Percentiles rank a stretch among this genome's conserved stretches.
These are phyloP conservation scores for Veloboletus limbatus DNA, from an alignment of 1,284 basidiomycete genomes.

Conservation along the genomic window DNA sequence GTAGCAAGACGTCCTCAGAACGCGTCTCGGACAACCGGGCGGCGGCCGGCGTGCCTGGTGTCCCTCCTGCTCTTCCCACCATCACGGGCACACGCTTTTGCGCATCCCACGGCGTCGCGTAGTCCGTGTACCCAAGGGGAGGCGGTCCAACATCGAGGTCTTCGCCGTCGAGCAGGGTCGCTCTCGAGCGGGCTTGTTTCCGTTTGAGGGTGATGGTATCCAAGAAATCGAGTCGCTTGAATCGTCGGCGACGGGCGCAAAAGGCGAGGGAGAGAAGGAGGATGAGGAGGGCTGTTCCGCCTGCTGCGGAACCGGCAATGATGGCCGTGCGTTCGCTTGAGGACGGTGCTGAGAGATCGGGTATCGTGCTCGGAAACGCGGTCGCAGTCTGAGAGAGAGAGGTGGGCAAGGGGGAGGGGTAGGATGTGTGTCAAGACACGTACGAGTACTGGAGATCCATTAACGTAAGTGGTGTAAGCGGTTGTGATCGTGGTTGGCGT, in stretches of 20 bases:
- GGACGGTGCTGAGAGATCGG: background rate
- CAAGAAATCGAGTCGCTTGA: constrained; percentile 42
- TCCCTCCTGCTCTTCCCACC: too few species aligned
- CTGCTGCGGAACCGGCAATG: constrained; percentile 47
- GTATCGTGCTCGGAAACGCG: constrained; percentile 19
- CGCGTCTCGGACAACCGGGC: constrained; percentile 37
- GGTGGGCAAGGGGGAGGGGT: background rate
- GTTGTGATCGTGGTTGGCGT: constrained; percentile 19
- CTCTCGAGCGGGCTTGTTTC: constrained; percentile 37
- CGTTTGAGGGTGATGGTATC: constrained; percentile 29
- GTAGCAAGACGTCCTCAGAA: constrained; percentile 54
- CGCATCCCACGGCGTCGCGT: constrained; percentile 28
- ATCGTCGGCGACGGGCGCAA: constrained; percentile 40
- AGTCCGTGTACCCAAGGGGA: constrained; percentile 10
- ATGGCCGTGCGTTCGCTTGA: constrained; percentile 36
- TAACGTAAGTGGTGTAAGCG: constrained; percentile 18
- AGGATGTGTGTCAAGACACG: background rate
- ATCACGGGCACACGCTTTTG: too few species aligned
- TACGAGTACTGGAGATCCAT: constrained; percentile 17
- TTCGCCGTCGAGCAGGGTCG: constrained; percentile 44
- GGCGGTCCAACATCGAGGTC: constrained; percentile 37
- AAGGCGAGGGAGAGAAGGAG: constrained; percentile 40
- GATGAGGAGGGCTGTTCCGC: constrained; percentile 41
- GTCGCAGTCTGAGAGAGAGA: constrained; percentile 12
- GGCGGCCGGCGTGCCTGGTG: background rate